Evolutionary conservation across 2,329 filamentous ascomycete genomes (phyloP).

Genomic region (Hypoxylon sp.): DNA sequence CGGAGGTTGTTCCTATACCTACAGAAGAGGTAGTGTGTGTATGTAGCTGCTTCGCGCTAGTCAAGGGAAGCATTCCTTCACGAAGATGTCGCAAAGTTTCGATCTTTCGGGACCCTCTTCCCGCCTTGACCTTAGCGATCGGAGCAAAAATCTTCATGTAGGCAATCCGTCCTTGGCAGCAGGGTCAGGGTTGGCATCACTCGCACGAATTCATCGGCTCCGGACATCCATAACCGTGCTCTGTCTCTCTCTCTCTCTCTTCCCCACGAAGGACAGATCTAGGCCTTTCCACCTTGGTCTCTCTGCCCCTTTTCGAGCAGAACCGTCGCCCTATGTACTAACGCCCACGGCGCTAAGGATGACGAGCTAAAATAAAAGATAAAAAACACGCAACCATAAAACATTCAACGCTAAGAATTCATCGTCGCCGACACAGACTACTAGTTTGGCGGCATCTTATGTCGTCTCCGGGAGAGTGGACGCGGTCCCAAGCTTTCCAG

Average conservation of each 20-base stretch:
- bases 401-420: slow-evolving; percentile 31
- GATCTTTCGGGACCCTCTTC: slow-evolving; percentile 3
- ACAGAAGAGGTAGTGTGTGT: not conserved
- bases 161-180: not conserved
- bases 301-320: not conserved
- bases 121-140: not conserved
- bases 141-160: not conserved
- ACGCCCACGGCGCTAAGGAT: not conserved
- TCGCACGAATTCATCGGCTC: not conserved
- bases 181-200: not conserved
- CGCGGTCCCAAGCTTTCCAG: slow-evolving; percentile 28
- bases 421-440: slow-evolving; percentile 33
- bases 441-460: slow-evolving; percentile 22
- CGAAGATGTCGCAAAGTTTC: not conserved
- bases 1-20: not conserved
- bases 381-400: slow-evolving; percentile 2
- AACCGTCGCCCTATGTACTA: no score
- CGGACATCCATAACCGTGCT: not conserved
- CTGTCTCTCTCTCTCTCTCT: no score
- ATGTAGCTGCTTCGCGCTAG: not conserved
- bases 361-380: not conserved
- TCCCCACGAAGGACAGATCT: not conserved
- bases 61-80: not conserved
- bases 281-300: not conserved
- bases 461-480: slow-evolving; percentile 30